Conservation (phyloP, 2,329 filamentous ascomycete genomes). For the Aspergillus clavatus region DNA sequence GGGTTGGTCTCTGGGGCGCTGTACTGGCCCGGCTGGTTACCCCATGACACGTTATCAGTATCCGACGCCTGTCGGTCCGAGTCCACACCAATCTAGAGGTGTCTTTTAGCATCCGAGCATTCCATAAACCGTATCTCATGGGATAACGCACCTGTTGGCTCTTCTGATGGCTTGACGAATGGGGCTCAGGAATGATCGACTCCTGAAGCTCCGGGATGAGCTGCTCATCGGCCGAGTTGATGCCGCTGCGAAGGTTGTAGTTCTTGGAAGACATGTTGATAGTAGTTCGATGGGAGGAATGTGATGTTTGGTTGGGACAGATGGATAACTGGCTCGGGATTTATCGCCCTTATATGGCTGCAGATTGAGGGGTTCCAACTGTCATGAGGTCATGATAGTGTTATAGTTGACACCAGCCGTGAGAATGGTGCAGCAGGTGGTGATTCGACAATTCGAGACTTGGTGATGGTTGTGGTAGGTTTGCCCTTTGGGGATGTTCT, state of each 20-base stretch:
- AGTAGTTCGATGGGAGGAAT: background rate
- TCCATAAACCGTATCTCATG: background rate
- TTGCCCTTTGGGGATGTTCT: no score
- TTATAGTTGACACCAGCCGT: conserved; percentile 4
- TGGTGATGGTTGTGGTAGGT: no score
- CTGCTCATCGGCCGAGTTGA: conserved; percentile 43
- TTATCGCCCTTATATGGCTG: background rate
- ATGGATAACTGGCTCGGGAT: background rate
- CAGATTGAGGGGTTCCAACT: background rate
- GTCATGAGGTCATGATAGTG: conserved; percentile 9
- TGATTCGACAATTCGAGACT: no score
- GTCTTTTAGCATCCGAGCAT: background rate
- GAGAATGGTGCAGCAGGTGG: no score
- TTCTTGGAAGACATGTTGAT: conserved; percentile 18
- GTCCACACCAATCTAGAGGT: background rate
- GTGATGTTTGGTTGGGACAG: background rate
- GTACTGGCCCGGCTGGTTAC: background rate
- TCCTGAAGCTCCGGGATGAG: background rate
- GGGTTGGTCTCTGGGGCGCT: background rate
- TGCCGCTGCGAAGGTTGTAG: conserved; percentile 38
- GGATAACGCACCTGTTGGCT: background rate
- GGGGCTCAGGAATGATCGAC: background rate
- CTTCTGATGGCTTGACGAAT: background rate
- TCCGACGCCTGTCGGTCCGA: background rate
- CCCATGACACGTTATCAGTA: background rate